Evolutionary conservation across 2,329 filamentous ascomycete genomes (phyloP), one percentile per base, ranked within the genome.

Genomic region (Diplocarpon mali): DNA sequence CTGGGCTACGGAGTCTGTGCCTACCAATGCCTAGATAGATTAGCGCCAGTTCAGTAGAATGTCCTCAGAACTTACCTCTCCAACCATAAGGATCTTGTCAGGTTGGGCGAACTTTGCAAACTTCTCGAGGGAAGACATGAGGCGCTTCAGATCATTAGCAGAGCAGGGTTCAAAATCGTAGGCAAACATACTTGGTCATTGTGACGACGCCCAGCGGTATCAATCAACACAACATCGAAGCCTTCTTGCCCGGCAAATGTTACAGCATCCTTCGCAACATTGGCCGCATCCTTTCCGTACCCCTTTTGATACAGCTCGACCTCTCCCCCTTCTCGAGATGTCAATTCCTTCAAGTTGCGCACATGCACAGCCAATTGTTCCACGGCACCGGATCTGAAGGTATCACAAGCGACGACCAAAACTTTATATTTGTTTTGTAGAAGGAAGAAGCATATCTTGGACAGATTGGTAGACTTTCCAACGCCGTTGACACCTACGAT

Each of bases 401-500:
- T 98, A 64, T 98, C 90, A 56, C 86, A 92, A 9, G 92, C 90
- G 12, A 87, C 90, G 54, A 98, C 86, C 46, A 98, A 75, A 13
- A 98, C 88, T 60, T 85, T 85, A 70, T 95, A 93, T 63, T 93
- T 89, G 70, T 98, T 98, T 65, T 98, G 90, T 28, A 98, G 72
- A 31, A 98, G 72, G 69, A 98, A 98, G 68, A 92, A 98, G 65
- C 89, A 94, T 54, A 98, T 95, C 66, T 98, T 98, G 64, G 86
- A 90, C 31, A 98, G 73, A 62, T 95, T 96, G 42, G 92, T 98
- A 13, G 89, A 95, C 69, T 98, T 98, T 60, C 92, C 92, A 31
- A 98, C 92, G 43, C 92, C 92, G 64, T 98, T 98, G 62, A 98
- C 92, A 50, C 92, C 92, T 35, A 98, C 92, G 50, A 98, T 95